Evolutionary conservation across 2,329 filamentous ascomycete genomes (phyloP).

Genomic region (Trichoderma brevicompactum): DNA sequence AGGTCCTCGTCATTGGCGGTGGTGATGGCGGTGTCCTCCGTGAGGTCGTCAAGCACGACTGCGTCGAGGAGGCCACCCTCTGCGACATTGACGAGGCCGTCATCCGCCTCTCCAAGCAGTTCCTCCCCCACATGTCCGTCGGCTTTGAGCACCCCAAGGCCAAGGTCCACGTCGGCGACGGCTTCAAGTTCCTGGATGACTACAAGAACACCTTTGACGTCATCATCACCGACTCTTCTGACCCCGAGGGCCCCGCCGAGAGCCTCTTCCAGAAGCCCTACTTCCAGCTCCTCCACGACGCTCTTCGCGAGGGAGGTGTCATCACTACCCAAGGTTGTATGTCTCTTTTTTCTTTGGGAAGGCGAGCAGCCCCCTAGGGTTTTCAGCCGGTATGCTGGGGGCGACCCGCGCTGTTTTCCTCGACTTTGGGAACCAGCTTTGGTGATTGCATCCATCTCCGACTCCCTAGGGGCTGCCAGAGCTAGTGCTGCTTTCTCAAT

Average conservation of each 20-base stretch:
- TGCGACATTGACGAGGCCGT: slow-evolving; percentile 99
- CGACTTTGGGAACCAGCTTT: background rate
- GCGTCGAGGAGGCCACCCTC: slow-evolving; percentile 91
- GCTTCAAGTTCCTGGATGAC: slow-evolving; percentile 97
- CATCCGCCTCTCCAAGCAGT: slow-evolving; percentile 97
- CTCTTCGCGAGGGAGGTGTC: slow-evolving; percentile 92
- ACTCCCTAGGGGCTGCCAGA: slow-evolving; percentile 43
- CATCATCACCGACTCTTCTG: slow-evolving; percentile 98
- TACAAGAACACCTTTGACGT: slow-evolving; percentile 98
- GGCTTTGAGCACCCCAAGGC: slow-evolving; percentile 94
- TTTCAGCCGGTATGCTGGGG: slow-evolving; percentile 35
- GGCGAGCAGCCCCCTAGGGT: slow-evolving; percentile 44
- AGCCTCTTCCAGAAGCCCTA: slow-evolving; percentile 98
- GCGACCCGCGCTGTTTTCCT: slow-evolving; percentile 21
- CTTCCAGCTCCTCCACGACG: slow-evolving; percentile 90
- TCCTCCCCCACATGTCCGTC: slow-evolving; percentile 89
- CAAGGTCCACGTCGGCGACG: slow-evolving; percentile 91
- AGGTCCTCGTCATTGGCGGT: slow-evolving; percentile 96
- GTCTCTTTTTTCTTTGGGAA: slow-evolving; percentile 67
- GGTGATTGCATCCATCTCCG: slow-evolving; percentile 21
- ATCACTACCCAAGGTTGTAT: slow-evolving; percentile 99
- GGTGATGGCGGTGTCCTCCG: slow-evolving; percentile 97
- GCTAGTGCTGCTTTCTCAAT: slow-evolving; percentile 47
- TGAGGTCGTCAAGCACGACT: slow-evolving; percentile 98
- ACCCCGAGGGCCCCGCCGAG: slow-evolving; percentile 96